Conservation (phyloP, 2,329 filamentous ascomycete species). For the Trichophyton rubrum region DNA sequence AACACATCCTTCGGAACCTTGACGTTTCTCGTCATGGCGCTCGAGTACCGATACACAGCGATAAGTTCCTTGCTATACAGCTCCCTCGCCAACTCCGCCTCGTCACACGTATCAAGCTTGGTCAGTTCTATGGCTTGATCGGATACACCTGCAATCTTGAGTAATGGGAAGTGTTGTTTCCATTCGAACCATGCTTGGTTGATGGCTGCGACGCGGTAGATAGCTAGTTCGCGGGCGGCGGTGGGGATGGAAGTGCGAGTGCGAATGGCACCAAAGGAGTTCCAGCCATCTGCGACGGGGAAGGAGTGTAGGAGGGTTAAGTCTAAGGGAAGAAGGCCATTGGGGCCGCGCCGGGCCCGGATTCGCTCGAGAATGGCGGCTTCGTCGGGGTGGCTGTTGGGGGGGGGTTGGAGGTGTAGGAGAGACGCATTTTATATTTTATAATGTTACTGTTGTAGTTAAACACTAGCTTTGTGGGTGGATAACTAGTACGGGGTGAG, state of each 20-base stretch:
- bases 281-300: constrained; percentile 47
- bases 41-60: constrained; percentile 59
- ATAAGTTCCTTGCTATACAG: constrained; percentile 48
- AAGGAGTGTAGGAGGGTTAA: constrained; percentile 43
- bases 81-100: constrained; percentile 18
- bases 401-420: constrained; percentile 42
- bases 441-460: too few relatives aligned
- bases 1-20: constrained; percentile 59
- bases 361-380: constrained; percentile 40
- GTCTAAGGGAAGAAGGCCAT: constrained; percentile 41
- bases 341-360: constrained; percentile 39
- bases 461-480: too few relatives aligned
- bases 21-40: constrained; percentile 71
- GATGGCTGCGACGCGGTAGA: constrained; percentile 66
- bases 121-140: constrained; percentile 38
- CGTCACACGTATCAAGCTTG: constrained; percentile 26
- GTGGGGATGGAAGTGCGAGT: constrained; percentile 39
- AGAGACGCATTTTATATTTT: constrained; percentile 42
- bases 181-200: constrained; percentile 81
- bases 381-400: constrained; percentile 36
- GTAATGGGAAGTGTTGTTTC: constrained; percentile 64
- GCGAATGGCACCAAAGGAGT: constrained; percentile 45
- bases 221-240: constrained; percentile 59
- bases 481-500: too few relatives aligned
- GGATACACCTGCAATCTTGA: constrained; percentile 47